phyloP scores from a whole-genome alignment of 345 rosid genomes.

The Pugionium dolabratum region DNA sequence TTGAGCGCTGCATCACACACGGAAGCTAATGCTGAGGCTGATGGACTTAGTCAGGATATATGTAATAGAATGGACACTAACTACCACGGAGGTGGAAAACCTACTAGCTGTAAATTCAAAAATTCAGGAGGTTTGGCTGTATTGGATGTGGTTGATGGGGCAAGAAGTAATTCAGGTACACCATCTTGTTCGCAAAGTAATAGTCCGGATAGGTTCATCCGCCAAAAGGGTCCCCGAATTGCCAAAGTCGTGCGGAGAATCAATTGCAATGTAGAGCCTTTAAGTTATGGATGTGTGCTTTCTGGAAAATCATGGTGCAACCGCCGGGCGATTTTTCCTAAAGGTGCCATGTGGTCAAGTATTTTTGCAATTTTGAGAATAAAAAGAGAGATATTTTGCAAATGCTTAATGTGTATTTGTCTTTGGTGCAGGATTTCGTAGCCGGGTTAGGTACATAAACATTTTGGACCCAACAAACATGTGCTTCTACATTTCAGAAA shows the following conservation, averaged over 20 bases:
- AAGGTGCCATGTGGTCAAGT: conserved; percentile 52
- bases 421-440: conserved; percentile 78
- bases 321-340: conserved; percentile 82
- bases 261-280: conserved; percentile 86
- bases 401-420: conserved; percentile 23
- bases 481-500: conserved; percentile 86
- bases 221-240: conserved; percentile 98
- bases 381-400: conserved; percentile 4
- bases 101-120: conserved; percentile 48
- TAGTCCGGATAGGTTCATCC: conserved; percentile 60
- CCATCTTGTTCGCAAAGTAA: conserved; percentile 67
- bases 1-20: conserved; percentile 35
- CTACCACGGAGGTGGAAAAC: conserved; percentile 36
- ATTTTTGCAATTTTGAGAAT: conserved; percentile 14
- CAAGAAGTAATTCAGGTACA: conserved; percentile 47
- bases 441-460: conserved; percentile 79
- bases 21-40: conserved; percentile 43
- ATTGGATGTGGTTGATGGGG: conserved; percentile 45
- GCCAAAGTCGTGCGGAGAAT: conserved; percentile 98
- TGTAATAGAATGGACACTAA: conserved; percentile 32
- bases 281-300: conserved; percentile 74
- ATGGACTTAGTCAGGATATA: conserved; percentile 41
- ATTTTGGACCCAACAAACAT: conserved; percentile 78
- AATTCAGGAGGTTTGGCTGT: conserved; percentile 46
- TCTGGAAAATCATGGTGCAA: conserved; percentile 87